Evolutionary conservation across 2,329 filamentous ascomycete species (phyloP).

Genomic region (Pestalotiopsis sp.): DNA sequence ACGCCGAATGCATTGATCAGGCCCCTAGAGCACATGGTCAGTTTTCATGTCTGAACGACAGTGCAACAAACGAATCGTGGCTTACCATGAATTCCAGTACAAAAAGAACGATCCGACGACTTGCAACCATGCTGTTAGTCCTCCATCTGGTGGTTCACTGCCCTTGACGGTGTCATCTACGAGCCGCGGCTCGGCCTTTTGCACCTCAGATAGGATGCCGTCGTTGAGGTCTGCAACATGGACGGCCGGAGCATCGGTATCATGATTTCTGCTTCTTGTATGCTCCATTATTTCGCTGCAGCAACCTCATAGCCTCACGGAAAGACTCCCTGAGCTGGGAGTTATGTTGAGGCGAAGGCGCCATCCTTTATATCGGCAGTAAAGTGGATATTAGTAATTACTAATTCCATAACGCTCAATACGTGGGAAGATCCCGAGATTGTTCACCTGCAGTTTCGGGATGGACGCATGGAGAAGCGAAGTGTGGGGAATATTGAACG

Average conservation of each 20-base stretch:
- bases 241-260: background rate
- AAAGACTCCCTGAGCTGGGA: background rate
- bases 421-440: background rate
- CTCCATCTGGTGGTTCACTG: constrained; percentile 32
- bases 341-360: background rate
- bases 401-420: background rate
- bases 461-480: background rate
- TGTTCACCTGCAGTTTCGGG: constrained; percentile 11
- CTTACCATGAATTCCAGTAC: constrained; percentile 11
- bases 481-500: background rate
- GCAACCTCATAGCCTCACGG: background rate
- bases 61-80: background rate
- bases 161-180: background rate
- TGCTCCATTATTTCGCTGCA: background rate
- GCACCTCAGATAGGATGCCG: constrained; percentile 1
- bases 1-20: constrained; percentile 10
- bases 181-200: background rate
- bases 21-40: constrained; percentile 28
- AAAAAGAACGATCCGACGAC: constrained; percentile 34
- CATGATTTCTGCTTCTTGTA: background rate
- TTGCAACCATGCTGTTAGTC: constrained; percentile 42
- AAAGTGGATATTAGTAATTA: background rate
- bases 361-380: background rate
- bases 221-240: constrained; percentile 1
- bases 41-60: constrained; percentile 4